Conservation (phyloP, 2,329 filamentous ascomycete genomes). For the Clarireedia hainanense region DNA sequence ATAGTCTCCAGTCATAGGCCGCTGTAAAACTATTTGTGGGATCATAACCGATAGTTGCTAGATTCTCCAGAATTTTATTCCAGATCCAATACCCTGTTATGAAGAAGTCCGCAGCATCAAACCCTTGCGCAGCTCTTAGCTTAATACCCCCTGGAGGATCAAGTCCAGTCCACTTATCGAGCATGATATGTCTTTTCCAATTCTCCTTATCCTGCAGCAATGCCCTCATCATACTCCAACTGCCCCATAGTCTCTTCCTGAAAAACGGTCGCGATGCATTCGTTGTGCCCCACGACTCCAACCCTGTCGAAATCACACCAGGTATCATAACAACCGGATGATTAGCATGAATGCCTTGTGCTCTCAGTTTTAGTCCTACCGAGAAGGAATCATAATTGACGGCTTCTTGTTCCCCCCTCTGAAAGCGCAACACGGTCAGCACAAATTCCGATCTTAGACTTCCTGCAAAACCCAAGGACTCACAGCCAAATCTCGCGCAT, state of each 20-base stretch:
- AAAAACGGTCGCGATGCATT: constrained; percentile 85
- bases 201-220: constrained; percentile 85
- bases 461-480: constrained; percentile 10
- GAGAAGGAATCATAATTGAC: constrained; percentile 92
- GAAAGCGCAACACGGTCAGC: constrained; percentile 9
- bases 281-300: constrained; percentile 93
- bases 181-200: constrained; percentile 97
- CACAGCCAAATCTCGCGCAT: constrained; percentile 80
- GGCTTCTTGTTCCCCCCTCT: constrained; percentile 80
- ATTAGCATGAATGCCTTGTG: constrained; percentile 71
- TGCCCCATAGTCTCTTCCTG: constrained; percentile 89
- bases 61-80: constrained; percentile 94
- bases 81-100: constrained; percentile 85
- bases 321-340: constrained; percentile 97
- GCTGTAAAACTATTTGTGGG: constrained; percentile 66
- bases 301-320: constrained; percentile 91
- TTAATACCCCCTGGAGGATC: constrained; percentile 80
- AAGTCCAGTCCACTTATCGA: constrained; percentile 83
- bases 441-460: constrained; percentile 2
- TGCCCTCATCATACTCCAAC: constrained; percentile 98
- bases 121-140: constrained; percentile 86
- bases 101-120: constrained; percentile 96
- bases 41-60: constrained; percentile 93
- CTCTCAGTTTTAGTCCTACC: constrained; percentile 73
- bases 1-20: constrained; percentile 84